phyloP scores from a whole-genome alignment of 805 yeast species.

The Metschnikowia lochheadii region DNA sequence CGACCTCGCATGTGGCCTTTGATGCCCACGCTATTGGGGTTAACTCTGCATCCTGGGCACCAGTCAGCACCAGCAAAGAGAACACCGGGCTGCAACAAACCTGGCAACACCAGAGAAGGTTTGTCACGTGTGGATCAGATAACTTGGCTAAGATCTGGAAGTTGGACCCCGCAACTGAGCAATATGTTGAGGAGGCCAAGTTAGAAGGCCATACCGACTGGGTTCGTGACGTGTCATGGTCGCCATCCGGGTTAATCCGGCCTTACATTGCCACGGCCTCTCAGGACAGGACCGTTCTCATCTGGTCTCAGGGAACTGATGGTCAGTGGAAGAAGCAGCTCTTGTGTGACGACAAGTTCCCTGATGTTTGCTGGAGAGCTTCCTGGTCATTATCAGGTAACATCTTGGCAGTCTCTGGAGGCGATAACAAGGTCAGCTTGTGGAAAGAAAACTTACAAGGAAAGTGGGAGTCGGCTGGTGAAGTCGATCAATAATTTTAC shows the following conservation, averaged over 20 bases:
- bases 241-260: slow-evolving; percentile 81
- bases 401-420: slow-evolving; percentile 90
- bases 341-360: slow-evolving; percentile 76
- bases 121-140: slow-evolving; percentile 95
- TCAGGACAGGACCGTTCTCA: slow-evolving; percentile 89
- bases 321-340: slow-evolving; percentile 78
- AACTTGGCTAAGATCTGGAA: slow-evolving; percentile 91
- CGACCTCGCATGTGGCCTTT: slow-evolving; percentile 57
- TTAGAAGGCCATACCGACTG: slow-evolving; percentile 93
- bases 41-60: slow-evolving; percentile 95
- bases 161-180: slow-evolving; percentile 49
- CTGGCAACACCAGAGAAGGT: slow-evolving; percentile 48
- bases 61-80: slow-evolving; percentile 41
- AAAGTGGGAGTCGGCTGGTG: slow-evolving; percentile 97
- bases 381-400: slow-evolving; percentile 97
- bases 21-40: slow-evolving; percentile 92
- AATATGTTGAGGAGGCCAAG: slow-evolving; percentile 68
- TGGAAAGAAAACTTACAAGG: slow-evolving; percentile 96
- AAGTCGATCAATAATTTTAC: slow-evolving; percentile 65
- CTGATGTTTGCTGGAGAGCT: slow-evolving; percentile 97
- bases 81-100: slow-evolving; percentile 11
- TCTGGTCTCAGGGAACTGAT: slow-evolving; percentile 83
- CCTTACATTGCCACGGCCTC: slow-evolving; percentile 95
- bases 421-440: slow-evolving; percentile 90
- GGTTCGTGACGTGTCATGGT: slow-evolving; percentile 99